These are phyloP conservation scores for Neurospora intermedia DNA, from an alignment of 495 filamentous ascomycete genomes.

Conservation along the genomic window DNA sequence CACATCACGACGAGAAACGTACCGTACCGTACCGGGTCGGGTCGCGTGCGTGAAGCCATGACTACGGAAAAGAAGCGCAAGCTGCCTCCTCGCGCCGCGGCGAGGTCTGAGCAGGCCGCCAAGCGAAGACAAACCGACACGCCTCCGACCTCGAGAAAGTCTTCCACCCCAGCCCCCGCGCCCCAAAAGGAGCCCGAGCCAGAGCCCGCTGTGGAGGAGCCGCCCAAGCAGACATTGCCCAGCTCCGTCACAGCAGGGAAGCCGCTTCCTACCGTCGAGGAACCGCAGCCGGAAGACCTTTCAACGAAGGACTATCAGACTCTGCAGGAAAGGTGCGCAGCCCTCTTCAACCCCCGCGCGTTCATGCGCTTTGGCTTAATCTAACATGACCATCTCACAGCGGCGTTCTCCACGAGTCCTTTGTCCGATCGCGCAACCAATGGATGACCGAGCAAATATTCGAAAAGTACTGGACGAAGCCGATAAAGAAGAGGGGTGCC, in stretches of 20 bases:
- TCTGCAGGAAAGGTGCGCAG: conserved; percentile 65
- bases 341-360: background rate
- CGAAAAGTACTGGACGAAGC: conserved; percentile 89
- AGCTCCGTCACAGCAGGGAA: conserved; percentile 46
- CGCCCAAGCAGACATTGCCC: conserved; percentile 46
- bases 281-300: conserved; percentile 55
- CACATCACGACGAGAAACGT: conserved; percentile 8
- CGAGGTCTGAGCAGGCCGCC: conserved; percentile 37
- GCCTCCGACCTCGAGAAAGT: conserved; percentile 20
- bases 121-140: conserved; percentile 37
- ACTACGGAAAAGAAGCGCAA: conserved; percentile 48
- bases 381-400: conserved; percentile 32
- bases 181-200: conserved; percentile 19
- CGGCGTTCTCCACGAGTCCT: conserved; percentile 71
- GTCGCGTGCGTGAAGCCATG: background rate
- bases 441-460: conserved; percentile 87
- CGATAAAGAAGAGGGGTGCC: conserved; percentile 66
- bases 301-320: conserved; percentile 65
- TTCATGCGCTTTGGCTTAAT: background rate
- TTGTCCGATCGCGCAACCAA: conserved; percentile 73
- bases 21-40: conserved; percentile 12
- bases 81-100: conserved; percentile 42
- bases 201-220: conserved; percentile 14
- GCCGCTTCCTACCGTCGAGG: conserved; percentile 61
- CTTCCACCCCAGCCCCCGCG: conserved; percentile 24